Percentiles rank a stretch among this genome's conserved stretches.
Conservation (phyloP, 202 grass and related monocot genomes). For the Zoysia matrella region DNA sequence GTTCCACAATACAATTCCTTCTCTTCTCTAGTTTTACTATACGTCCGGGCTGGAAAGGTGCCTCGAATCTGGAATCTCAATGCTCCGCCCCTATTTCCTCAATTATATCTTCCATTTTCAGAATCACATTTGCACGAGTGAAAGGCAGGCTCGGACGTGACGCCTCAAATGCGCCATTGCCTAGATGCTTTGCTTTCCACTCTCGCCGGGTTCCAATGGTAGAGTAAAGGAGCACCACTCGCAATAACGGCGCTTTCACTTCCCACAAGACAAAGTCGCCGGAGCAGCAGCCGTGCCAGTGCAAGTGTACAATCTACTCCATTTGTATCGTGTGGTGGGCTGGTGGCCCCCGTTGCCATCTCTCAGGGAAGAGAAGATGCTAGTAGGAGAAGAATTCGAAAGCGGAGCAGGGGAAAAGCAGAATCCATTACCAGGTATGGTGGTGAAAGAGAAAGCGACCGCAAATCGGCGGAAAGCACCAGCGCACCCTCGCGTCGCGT, state of each 20-base stretch:
- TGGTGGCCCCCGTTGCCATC: conserved; percentile 21
- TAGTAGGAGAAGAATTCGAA: not conserved
- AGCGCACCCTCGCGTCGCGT: conserved; percentile 30
- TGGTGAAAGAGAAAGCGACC: conserved; percentile 34
- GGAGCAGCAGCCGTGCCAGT: not conserved
- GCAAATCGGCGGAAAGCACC: conserved; percentile 12
- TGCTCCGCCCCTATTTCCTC: conserved; percentile 41
- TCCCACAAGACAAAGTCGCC: conserved; percentile 46
- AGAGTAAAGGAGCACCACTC: conserved; percentile 27
- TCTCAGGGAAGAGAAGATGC: not conserved
- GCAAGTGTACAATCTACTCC: not conserved
- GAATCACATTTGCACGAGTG: conserved; percentile 48
- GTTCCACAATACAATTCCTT: too few species aligned
- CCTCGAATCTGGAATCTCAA: conserved; percentile 54
- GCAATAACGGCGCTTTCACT: conserved; percentile 33
- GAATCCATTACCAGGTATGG: too few species aligned
- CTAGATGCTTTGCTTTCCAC: conserved; percentile 26
- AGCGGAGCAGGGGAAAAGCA: not conserved
- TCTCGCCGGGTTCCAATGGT: conserved; percentile 26
- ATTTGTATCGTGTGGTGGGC: not conserved
- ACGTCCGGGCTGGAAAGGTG: conserved; percentile 22
- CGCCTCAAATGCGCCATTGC: conserved; percentile 36
- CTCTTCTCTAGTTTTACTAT: too few species aligned
- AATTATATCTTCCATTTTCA: conserved; percentile 63
- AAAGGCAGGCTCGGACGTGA: conserved; percentile 36